Evolutionary conservation across 108 stramenopile genomes (phyloP).

Genomic region (Nitzschia sp.): DNA sequence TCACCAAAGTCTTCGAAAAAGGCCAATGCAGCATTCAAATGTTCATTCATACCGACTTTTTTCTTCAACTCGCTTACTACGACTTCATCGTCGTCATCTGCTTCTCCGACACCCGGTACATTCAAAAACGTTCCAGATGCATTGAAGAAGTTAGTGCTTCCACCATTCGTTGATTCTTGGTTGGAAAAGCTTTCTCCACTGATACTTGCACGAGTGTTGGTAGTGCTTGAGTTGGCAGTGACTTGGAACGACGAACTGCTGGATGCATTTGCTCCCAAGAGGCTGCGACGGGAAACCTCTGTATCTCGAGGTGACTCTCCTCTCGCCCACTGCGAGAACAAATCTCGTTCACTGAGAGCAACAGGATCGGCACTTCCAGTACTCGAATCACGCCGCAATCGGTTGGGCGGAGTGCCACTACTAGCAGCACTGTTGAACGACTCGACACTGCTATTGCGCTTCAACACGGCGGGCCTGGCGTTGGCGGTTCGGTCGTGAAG

Average conservation of each 20-base stretch:
- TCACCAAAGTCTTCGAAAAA: constrained; percentile 51
- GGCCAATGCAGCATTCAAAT: constrained; percentile 73
- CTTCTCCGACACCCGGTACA: constrained; percentile 16
- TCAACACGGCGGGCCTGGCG: background rate
- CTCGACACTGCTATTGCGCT: background rate
- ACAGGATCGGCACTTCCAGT: constrained; percentile 3
- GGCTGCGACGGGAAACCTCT: background rate
- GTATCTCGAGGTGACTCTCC: constrained; percentile 14
- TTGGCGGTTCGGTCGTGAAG: background rate
- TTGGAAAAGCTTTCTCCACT: constrained; percentile 3
- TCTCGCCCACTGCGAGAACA: constrained; percentile 47
- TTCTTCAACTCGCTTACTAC: constrained; percentile 78
- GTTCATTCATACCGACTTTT: constrained; percentile 82
- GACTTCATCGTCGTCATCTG: constrained; percentile 68
- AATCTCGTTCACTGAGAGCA: constrained; percentile 23
- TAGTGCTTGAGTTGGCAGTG: background rate
- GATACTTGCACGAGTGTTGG: background rate
- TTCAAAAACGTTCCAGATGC: constrained; percentile 29
- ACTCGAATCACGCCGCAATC: constrained; percentile 6
- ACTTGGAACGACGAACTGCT: background rate
- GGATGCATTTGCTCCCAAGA: background rate
- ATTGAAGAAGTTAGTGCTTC: constrained; percentile 17
- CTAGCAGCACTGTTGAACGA: background rate
- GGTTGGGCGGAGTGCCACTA: background rate
- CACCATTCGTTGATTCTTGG: background rate